These are phyloP conservation scores for Astrocystis sublimbata DNA, from an alignment of 495 filamentous ascomycete genomes.

Conservation along the genomic window DNA sequence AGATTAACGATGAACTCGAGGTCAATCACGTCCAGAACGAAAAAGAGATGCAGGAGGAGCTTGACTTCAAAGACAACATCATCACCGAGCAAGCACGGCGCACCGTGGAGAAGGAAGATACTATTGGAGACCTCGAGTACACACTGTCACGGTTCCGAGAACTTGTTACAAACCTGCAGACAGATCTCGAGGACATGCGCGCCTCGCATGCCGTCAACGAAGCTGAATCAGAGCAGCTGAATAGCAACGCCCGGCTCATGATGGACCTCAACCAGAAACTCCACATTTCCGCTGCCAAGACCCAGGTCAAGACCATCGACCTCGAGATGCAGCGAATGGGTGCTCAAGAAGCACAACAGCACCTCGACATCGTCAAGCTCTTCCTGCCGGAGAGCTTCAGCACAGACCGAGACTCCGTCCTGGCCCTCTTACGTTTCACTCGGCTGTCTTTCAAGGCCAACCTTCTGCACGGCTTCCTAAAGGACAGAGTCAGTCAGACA, in stretches of 20 bases:
- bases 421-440: constrained; percentile 83
- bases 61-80: constrained; percentile 76
- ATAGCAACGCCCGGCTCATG: constrained; percentile 83
- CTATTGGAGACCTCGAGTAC: constrained; percentile 85
- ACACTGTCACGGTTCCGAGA: constrained; percentile 85
- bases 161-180: constrained; percentile 81
- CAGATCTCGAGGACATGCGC: constrained; percentile 85
- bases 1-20: constrained; percentile 92
- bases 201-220: constrained; percentile 90
- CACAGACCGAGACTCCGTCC: constrained; percentile 75
- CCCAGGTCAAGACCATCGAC: constrained; percentile 91
- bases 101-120: constrained; percentile 65
- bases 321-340: constrained; percentile 85
- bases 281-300: constrained; percentile 82
- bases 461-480: constrained; percentile 75
- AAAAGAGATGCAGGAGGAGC: constrained; percentile 90
- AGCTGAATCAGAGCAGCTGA: constrained; percentile 84
- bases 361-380: constrained; percentile 79
- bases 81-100: constrained; percentile 75
- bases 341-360: constrained; percentile 84
- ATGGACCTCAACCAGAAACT: constrained; percentile 94
- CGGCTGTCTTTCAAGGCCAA: constrained; percentile 85
- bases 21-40: constrained; percentile 89
- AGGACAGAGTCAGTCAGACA: constrained; percentile 65
- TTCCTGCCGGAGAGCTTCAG: constrained; percentile 90